Base-by-base conservation (phyloP, 257 asterid genomes). In the Solanum neorickii region DNA sequence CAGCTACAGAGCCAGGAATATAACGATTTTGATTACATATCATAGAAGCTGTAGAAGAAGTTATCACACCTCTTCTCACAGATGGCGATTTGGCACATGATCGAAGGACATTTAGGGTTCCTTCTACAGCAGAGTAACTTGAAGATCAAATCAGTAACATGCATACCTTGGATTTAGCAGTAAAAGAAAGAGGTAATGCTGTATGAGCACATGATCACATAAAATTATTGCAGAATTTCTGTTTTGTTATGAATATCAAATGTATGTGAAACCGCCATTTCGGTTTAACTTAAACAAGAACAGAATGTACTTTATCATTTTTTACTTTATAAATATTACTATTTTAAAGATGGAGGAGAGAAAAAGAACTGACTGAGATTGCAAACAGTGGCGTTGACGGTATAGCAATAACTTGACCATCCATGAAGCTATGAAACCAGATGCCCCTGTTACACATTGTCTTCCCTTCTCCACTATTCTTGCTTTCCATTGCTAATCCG, bases 391-490 rank as follows among this genome's bases (percentile, higher is more conserved):
- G 91, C 96, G 47, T 90, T 94, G 56, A 94, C 94, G 0, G 91
- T 91, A 87, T 93, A 47, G 0, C 59, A 47, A 47, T 18, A 47
- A 47, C 59, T 47, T 47, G 59, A 47, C 59, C 0, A 94, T 89
- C 96, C 96, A 94, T 47, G 96, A 93, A 2, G 95, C 95, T 29
- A 92, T 89, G 90, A 86, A 93, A 1, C 97, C 97, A 0, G 95
- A 93, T 5, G 94, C 97, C 25, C 98, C 96, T 2, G 98, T 94
- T 41, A 94, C 98, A 73, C 95, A 92, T 94, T 9, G 88, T 87
- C 89, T 89, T 89, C 25, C 86, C 93, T 42, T 66, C 47, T 77
- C 83, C 87, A 41, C 86, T 3, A 8, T 10, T 85, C 87, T 59
- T 87, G 35, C 52, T 83, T 56, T 41, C 44, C 80, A 4, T 12